A percentile compares a stretch with the other conserved stretches of the same genome.
Conservation (phyloP, 2,329 filamentous ascomycete genomes). For the Talaromyces rugulosus region DNA sequence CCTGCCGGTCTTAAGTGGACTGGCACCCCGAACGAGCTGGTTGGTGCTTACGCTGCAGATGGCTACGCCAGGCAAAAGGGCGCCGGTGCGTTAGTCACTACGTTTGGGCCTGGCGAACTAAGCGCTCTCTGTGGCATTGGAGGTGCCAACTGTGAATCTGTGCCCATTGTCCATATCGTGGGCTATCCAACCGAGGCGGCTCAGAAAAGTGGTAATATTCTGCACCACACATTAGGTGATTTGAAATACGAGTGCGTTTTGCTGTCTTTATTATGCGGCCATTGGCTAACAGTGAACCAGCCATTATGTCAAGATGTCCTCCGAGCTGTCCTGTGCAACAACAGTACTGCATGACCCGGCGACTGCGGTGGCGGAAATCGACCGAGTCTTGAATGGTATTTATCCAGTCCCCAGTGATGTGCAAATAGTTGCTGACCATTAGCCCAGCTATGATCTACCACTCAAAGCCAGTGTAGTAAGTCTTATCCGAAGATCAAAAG, state of each 20-base stretch:
- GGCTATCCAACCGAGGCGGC: slow-evolving; percentile 20
- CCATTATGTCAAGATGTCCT: background rate
- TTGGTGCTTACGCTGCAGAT: slow-evolving; percentile 16
- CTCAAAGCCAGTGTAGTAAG: slow-evolving; percentile 4
- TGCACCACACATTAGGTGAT: slow-evolving; percentile 25
- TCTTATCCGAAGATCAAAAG: background rate
- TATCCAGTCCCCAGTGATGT: background rate
- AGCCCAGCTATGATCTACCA: slow-evolving; percentile 5
- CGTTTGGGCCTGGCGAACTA: slow-evolving; percentile 17
- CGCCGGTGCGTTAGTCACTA: slow-evolving; percentile 17
- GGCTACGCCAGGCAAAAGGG: slow-evolving; percentile 16
- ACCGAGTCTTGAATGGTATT: slow-evolving; percentile 18
- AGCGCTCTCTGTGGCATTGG: slow-evolving; percentile 17
- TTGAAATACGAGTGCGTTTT: slow-evolving; percentile 17
- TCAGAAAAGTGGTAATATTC: slow-evolving; percentile 16
- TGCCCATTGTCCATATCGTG: slow-evolving; percentile 18
- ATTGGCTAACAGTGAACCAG: background rate
- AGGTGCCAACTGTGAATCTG: slow-evolving; percentile 16
- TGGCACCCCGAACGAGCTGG: slow-evolving; percentile 18
- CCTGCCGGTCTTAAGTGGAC: slow-evolving; percentile 16
- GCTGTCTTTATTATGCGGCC: background rate
- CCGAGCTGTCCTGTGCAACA: slow-evolving; percentile 10
- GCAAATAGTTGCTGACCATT: background rate
- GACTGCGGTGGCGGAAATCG: slow-evolving; percentile 22
- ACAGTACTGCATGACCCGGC: slow-evolving; percentile 17